Conservation (phyloP, 495 filamentous ascomycete species). For the Neurospora sp. region DNA sequence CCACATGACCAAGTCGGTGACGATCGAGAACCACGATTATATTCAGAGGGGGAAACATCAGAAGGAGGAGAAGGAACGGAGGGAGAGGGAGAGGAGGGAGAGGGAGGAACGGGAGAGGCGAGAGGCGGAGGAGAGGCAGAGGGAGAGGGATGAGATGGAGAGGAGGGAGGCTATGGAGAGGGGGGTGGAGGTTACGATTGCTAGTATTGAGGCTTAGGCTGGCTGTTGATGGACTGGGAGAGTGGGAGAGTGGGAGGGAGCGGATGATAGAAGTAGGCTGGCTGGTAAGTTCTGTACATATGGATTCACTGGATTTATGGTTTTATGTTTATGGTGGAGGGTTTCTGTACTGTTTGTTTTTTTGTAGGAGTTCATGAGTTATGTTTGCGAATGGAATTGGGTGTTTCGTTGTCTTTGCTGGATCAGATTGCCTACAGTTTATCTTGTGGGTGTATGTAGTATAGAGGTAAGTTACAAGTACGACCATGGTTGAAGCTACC, state of each 20-base stretch:
- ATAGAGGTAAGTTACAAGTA: too few species aligned
- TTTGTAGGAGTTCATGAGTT: not conserved
- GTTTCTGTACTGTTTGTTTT: not conserved
- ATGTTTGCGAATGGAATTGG: not conserved
- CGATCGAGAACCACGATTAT: conserved; percentile 87
- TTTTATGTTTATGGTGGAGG: not conserved
- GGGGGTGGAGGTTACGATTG: too few species aligned
- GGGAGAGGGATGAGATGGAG: too few species aligned
- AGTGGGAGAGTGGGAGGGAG: not conserved
- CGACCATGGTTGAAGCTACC: too few species aligned
- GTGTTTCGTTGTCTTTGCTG: not conserved
- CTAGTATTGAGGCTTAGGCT: not conserved
- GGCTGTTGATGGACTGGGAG: not conserved
- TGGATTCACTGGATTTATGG: not conserved
- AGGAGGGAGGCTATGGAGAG: too few species aligned
- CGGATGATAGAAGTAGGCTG: not conserved
- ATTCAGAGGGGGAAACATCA: not conserved
- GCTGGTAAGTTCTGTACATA: not conserved
- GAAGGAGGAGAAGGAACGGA: not conserved
- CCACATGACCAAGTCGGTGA: conserved; percentile 97
- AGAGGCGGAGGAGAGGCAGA: too few species aligned
- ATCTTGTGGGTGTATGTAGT: too few species aligned
- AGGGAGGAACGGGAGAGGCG: not conserved
- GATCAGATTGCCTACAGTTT: too few species aligned
- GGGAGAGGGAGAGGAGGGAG: not conserved